A percentile compares a stretch with the other conserved stretches of the same genome.
Evolutionary conservation across 2,329 filamentous ascomycete species (phyloP).

Genomic region (Triangularia verruculosa): DNA sequence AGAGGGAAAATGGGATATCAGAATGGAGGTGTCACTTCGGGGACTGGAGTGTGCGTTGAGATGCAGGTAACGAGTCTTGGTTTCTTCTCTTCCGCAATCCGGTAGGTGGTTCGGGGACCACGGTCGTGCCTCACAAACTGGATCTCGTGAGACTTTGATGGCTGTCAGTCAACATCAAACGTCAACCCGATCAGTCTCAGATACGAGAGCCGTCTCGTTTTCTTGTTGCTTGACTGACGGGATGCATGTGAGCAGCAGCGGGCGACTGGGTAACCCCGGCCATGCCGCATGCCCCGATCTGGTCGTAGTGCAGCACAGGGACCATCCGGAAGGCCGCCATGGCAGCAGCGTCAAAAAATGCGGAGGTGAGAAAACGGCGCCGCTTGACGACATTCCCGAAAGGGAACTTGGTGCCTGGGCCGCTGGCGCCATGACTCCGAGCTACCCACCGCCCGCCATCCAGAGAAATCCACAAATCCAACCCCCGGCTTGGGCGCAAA

Average conservation of each 20-base stretch:
- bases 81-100: background rate
- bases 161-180: too few relatives aligned
- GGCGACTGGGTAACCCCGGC: constrained; percentile 8
- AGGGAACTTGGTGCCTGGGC: constrained; percentile 28
- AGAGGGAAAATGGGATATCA: constrained; percentile 2
- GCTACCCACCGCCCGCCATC: background rate
- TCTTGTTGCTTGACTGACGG: background rate
- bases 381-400: constrained; percentile 31
- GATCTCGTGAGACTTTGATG: background rate
- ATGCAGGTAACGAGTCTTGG: constrained; percentile 4
- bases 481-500: constrained; percentile 12
- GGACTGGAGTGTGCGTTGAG: constrained; percentile 3
- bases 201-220: background rate
- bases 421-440: constrained; percentile 19
- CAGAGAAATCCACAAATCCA: background rate
- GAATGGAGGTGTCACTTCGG: constrained; percentile 7
- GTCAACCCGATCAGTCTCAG: too few relatives aligned
- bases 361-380: constrained; percentile 29
- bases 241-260: background rate
- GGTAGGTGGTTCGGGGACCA: background rate
- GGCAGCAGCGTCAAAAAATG: constrained; percentile 18
- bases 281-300: constrained; percentile 23
- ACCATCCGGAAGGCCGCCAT: constrained; percentile 14
- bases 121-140: background rate
- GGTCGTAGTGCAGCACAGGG: constrained; percentile 18